Conservation (phyloP, 208 protist species). For the Histomonas meleagridis region DNA sequence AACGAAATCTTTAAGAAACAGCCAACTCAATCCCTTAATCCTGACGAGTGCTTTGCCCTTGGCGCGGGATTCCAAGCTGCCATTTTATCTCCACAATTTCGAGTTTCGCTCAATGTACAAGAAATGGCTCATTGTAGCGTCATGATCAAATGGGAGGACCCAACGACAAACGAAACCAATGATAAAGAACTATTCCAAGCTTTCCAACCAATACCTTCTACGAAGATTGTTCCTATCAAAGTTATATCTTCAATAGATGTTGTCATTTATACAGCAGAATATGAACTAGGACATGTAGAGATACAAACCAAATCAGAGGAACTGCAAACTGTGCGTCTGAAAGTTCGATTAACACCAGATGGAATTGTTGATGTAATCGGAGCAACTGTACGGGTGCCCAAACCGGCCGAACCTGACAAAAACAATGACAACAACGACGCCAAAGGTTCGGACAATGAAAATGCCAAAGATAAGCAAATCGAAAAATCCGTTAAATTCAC, state of each 20-base stretch:
- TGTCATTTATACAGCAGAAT: background rate
- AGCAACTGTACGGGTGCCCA: no score
- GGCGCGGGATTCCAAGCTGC: background rate
- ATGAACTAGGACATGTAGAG: background rate
- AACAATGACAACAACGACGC: no score
- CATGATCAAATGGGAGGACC: background rate
- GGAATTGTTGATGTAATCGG: no score
- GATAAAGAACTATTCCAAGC: background rate
- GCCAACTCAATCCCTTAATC: background rate
- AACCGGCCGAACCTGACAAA: no score
- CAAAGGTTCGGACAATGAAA: no score
- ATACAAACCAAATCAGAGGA: background rate
- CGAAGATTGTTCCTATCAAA: background rate
- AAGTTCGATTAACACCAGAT: no score
- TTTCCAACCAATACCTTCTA: background rate
- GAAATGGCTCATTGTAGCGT: no score
- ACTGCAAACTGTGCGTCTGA: background rate
- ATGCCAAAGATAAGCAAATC: no score
- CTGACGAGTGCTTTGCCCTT: background rate
- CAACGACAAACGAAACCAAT: background rate
- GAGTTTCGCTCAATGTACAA: background rate
- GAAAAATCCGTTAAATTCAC: no score
- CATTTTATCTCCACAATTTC: background rate
- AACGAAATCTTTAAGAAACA: slow-evolving; percentile 21
- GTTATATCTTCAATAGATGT: background rate